Evolutionary conservation across 192 early-diverging fungal species (phyloP).

Genomic region (Coemansia sp.): DNA sequence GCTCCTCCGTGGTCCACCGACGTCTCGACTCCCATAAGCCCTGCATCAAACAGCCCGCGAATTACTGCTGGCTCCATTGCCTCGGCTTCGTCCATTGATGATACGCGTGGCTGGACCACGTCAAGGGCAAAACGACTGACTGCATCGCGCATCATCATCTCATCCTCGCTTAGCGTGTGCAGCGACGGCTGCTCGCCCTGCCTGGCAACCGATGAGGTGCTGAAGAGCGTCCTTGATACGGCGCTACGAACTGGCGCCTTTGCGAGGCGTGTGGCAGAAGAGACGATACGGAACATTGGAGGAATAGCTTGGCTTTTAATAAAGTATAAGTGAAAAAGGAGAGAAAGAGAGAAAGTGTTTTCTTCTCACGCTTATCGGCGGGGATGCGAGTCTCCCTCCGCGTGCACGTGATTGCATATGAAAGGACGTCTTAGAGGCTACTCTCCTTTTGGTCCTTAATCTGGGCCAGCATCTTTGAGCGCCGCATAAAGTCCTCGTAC

Average conservation of each 20-base stretch:
- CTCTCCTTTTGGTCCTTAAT: conserved; percentile 26
- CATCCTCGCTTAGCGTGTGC: conserved; percentile 82
- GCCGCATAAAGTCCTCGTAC: conserved; percentile 77
- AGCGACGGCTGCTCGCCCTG: conserved; percentile 56
- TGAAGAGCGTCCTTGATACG: neutral
- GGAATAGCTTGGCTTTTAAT: neutral
- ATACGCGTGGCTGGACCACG: conserved; percentile 77
- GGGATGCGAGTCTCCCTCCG: no score
- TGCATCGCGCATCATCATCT: conserved; percentile 77
- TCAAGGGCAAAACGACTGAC: conserved; percentile 78
- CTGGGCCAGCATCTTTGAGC: conserved; percentile 44
- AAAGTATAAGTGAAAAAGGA: neutral
- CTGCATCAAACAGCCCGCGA: conserved; percentile 84
- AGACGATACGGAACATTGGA: conserved; percentile 10
- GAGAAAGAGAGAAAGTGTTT: neutral
- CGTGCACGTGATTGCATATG: neutral
- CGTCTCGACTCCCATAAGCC: conserved; percentile 94
- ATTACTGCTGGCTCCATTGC: conserved; percentile 73
- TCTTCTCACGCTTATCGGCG: no score
- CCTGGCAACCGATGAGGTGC: neutral
- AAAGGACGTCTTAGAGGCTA: conserved; percentile 25
- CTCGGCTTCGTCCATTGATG: conserved; percentile 91
- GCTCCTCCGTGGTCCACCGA: conserved; percentile 75
- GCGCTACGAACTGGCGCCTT: neutral
- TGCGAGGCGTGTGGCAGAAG: conserved; percentile 3